Evolutionary conservation across 306 rosid species (phyloP).

Genomic region (Glycyrrhiza uralensis): DNA sequence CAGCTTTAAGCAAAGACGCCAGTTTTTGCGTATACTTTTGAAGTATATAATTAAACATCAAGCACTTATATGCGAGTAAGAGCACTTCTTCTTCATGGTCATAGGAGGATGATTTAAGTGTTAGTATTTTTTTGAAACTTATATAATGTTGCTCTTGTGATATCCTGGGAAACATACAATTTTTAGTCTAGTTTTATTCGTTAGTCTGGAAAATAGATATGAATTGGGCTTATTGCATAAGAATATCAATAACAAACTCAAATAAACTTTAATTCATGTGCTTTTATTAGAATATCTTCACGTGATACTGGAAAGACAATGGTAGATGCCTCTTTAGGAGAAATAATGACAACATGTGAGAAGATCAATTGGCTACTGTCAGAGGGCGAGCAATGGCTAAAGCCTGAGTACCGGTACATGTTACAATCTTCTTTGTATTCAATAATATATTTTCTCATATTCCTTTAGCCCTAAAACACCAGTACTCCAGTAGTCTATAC

Average conservation of each 20-base stretch:
- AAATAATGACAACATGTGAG: slow-evolving; percentile 93
- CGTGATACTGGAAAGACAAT: slow-evolving; percentile 96
- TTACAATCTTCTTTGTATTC: slow-evolving; percentile 15
- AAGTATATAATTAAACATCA: slow-evolving; percentile 85
- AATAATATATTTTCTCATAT: slow-evolving; percentile 7
- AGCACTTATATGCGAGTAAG: slow-evolving; percentile 96
- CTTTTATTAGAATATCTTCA: slow-evolving; percentile 68
- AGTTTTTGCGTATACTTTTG: slow-evolving; percentile 76
- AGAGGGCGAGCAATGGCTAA: slow-evolving; percentile 87
- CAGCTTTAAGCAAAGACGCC: slow-evolving; percentile 86
- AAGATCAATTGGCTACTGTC: slow-evolving; percentile 95
- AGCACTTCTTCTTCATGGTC: slow-evolving; percentile 18
- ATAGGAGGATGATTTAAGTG: slow-evolving; percentile 12
- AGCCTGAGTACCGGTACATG: slow-evolving; percentile 78
- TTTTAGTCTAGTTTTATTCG: slow-evolving; percentile 13
- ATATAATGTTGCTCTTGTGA: not conserved
- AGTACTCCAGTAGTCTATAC: slow-evolving; percentile 2
- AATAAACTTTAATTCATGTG: slow-evolving; percentile 19
- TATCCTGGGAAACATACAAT: not conserved
- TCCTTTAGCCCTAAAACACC: slow-evolving; percentile 1
- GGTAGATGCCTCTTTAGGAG: slow-evolving; percentile 91
- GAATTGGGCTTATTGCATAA: not conserved
- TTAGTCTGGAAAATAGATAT: not conserved
- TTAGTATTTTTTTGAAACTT: not conserved
- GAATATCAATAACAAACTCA: not conserved